A percentile compares a stretch with the other conserved stretches of the same genome.
Evolutionary conservation across 2,329 filamentous ascomycete genomes (phyloP).

Genomic region (Huntiella decipiens): DNA sequence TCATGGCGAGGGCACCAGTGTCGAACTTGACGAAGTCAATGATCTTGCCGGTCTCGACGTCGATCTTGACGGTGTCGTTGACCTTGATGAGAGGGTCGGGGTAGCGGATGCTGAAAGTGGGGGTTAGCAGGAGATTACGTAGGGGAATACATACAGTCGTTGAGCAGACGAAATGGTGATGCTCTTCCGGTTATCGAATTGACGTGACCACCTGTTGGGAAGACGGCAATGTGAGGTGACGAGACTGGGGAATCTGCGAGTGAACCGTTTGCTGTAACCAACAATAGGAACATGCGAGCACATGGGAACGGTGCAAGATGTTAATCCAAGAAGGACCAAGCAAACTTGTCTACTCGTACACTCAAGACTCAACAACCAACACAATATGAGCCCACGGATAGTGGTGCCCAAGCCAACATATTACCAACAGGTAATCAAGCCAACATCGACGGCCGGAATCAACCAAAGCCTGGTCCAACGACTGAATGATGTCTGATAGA

Average conservation of each 20-base stretch:
- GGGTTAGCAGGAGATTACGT: constrained; percentile 22
- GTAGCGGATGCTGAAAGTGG: constrained; percentile 72
- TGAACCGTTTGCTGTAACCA: too few species aligned
- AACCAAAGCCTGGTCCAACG: constrained; percentile 99
- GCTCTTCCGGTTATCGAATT: constrained; percentile 8
- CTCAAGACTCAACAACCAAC: constrained; percentile 1
- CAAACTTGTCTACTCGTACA: not conserved
- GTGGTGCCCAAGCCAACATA: not conserved
- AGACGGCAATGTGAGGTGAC: constrained; percentile 5
- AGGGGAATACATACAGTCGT: constrained; percentile 32
- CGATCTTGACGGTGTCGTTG: constrained; percentile 99
- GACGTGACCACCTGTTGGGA: not conserved
- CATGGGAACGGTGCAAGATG: not conserved
- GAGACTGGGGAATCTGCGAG: not conserved
- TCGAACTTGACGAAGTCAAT: constrained; percentile 97
- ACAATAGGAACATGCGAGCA: not conserved
- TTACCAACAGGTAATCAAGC: constrained; percentile 1
- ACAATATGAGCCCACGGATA: not conserved
- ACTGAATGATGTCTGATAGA: constrained; percentile 95
- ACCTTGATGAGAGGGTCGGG: constrained; percentile 97
- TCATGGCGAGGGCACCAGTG: constrained; percentile 94
- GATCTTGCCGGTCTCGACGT: constrained; percentile 94
- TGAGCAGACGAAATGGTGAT: constrained; percentile 1
- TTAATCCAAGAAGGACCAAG: not conserved
- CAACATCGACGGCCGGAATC: constrained; percentile 23